These are phyloP conservation scores for Durio zibethinus DNA, from an alignment of 345 rosid species.

Conservation along the genomic window DNA sequence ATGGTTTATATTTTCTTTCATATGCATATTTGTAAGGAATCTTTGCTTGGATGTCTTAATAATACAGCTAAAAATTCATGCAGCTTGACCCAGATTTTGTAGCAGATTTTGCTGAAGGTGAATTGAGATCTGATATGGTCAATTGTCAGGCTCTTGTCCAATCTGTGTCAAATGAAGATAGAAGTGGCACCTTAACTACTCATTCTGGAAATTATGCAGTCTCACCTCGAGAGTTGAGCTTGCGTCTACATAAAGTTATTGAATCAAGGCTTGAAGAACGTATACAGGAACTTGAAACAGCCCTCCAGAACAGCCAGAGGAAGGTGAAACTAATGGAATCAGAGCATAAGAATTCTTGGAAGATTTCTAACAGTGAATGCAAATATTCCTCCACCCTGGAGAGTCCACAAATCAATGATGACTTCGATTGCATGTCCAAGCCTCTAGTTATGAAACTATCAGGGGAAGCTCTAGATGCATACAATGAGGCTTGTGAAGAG, in stretches of 20 bases:
- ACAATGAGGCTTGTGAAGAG: slow-evolving; percentile 68
- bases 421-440: slow-evolving; percentile 23
- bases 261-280: slow-evolving; percentile 60
- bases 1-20: neutral
- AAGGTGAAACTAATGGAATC: slow-evolving; percentile 56
- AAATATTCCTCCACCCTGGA: slow-evolving; percentile 20
- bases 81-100: slow-evolving; percentile 63
- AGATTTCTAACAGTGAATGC: slow-evolving; percentile 24
- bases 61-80: slow-evolving; percentile 12
- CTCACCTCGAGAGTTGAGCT: slow-evolving; percentile 70
- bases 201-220: slow-evolving; percentile 56
- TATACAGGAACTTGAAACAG: slow-evolving; percentile 66
- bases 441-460: slow-evolving; percentile 58
- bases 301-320: slow-evolving; percentile 67
- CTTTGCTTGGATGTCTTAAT: neutral
- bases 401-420: slow-evolving; percentile 31
- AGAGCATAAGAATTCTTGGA: slow-evolving; percentile 14
- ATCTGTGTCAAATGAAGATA: slow-evolving; percentile 45
- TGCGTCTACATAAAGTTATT: slow-evolving; percentile 71
- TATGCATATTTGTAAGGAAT: neutral
- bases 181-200: slow-evolving; percentile 49
- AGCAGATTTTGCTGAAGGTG: slow-evolving; percentile 64
- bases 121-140: slow-evolving; percentile 40
- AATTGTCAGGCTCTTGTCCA: slow-evolving; percentile 26
- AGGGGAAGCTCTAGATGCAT: slow-evolving; percentile 78